A percentile compares a stretch with the other conserved stretches of the same genome.
Conservation (phyloP, 1,284 basidiomycete species). For the Amylostereum areolatum region DNA sequence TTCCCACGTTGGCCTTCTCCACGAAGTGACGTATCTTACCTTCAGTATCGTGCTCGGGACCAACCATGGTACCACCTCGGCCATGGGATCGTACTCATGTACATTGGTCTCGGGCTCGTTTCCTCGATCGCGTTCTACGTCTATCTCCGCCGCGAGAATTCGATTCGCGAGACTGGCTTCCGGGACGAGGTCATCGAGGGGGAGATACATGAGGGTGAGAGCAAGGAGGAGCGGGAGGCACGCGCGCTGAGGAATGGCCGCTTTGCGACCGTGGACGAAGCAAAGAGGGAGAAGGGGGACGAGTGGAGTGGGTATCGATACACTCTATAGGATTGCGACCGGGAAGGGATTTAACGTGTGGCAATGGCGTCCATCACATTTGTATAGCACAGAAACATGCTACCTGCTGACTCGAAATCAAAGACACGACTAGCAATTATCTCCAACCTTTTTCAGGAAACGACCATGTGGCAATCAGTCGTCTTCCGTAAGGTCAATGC, state of each 20-base stretch:
- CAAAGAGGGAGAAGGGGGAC: constrained; percentile 32
- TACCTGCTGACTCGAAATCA: no score
- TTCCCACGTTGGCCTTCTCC: not conserved
- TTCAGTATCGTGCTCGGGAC: constrained; percentile 58
- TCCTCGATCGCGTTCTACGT: constrained; percentile 40
- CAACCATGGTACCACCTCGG: constrained; percentile 69
- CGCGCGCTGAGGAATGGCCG: constrained; percentile 21
- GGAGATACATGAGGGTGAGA: constrained; percentile 2
- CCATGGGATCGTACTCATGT: constrained; percentile 62
- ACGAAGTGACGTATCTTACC: constrained; percentile 1
- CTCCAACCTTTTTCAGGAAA: no score
- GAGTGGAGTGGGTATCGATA: constrained; percentile 33
- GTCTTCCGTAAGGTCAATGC: no score
- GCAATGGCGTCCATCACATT: no score
- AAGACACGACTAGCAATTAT: no score
- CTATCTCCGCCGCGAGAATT: constrained; percentile 55
- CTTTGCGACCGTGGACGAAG: constrained; percentile 27
- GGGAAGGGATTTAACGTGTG: no score
- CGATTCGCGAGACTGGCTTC: constrained; percentile 53
- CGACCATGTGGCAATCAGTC: no score
- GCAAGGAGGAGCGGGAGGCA: not conserved
- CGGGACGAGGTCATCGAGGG: constrained; percentile 64
- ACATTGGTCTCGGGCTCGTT: constrained; percentile 60
- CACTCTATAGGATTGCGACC: constrained; percentile 17
- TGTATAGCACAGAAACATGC: no score